These are phyloP conservation scores for Epichloe gansuensis DNA, from an alignment of 2,329 filamentous ascomycete species.

Conservation along the genomic window DNA sequence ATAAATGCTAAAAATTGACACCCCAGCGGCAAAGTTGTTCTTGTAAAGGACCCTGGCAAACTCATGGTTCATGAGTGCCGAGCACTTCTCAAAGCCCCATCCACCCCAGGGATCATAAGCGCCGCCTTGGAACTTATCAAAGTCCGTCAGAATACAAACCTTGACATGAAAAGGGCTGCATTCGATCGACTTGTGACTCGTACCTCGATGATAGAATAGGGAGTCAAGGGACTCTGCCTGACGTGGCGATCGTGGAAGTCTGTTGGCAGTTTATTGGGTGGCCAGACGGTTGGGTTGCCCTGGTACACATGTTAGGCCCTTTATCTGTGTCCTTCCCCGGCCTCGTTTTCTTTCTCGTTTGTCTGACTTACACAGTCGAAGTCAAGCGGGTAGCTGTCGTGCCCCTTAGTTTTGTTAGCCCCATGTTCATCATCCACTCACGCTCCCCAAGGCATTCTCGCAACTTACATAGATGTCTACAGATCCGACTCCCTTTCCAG, in stretches of 20 bases:
- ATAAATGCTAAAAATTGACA: constrained; percentile 59
- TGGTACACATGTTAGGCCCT: constrained; percentile 1
- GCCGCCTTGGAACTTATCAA: constrained; percentile 53
- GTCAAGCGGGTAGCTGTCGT: constrained; percentile 29
- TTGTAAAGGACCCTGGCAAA: constrained; percentile 72
- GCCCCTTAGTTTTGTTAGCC: constrained; percentile 9
- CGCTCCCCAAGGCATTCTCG: background rate
- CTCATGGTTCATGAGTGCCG: constrained; percentile 53
- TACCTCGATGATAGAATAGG: constrained; percentile 50
- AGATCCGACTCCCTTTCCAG: constrained; percentile 42
- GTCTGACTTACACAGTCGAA: constrained; percentile 26
- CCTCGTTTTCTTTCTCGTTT: background rate
- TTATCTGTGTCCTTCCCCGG: background rate
- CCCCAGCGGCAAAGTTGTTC: constrained; percentile 53
- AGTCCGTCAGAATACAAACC: background rate
- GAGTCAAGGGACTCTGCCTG: constrained; percentile 51
- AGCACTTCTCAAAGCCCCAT: constrained; percentile 53
- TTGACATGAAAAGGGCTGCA: too few species aligned
- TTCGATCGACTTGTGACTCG: background rate
- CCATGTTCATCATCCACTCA: background rate
- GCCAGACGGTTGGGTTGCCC: constrained; percentile 41
- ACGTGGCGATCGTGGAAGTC: constrained; percentile 28
- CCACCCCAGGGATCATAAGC: constrained; percentile 67
- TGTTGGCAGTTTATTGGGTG: constrained; percentile 38
- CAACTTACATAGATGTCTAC: constrained; percentile 42